Evolutionary conservation across 768 basidiomycete species (phyloP).

Genomic region (Glaciozyma antarctica): DNA sequence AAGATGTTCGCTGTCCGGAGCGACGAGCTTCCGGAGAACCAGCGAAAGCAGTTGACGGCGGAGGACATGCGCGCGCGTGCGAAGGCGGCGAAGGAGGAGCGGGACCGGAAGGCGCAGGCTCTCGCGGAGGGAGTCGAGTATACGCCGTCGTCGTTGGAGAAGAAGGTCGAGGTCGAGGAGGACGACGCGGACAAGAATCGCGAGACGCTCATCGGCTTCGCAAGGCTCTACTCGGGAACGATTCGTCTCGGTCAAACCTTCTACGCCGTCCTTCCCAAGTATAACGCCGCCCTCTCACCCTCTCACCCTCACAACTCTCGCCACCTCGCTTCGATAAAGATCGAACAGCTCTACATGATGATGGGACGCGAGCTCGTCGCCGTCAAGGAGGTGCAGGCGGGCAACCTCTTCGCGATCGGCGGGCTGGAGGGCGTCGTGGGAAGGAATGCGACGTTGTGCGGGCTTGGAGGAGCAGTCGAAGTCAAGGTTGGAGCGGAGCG

Average conservation of each 20-base stretch:
- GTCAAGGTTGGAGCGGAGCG: slow-evolving; percentile 34
- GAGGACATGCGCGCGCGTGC: slow-evolving; percentile 60
- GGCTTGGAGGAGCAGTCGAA: slow-evolving; percentile 34
- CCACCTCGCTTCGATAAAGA: slow-evolving; percentile 51
- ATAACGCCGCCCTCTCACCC: slow-evolving; percentile 54
- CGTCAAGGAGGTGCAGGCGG: slow-evolving; percentile 72
- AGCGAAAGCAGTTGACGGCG: slow-evolving; percentile 62
- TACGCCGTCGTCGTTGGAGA: neutral
- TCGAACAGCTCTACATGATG: slow-evolving; percentile 82
- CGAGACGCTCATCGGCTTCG: slow-evolving; percentile 82
- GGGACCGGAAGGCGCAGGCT: slow-evolving; percentile 35
- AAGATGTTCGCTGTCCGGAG: slow-evolving; percentile 93
- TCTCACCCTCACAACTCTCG: slow-evolving; percentile 59
- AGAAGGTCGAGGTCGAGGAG: slow-evolving; percentile 2
- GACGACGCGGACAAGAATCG: slow-evolving; percentile 21
- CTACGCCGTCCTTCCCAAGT: slow-evolving; percentile 78
- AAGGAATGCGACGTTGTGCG: slow-evolving; percentile 79
- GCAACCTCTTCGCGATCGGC: slow-evolving; percentile 86
- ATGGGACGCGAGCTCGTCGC: slow-evolving; percentile 92
- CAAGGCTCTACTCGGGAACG: slow-evolving; percentile 83
- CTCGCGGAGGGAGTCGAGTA: slow-evolving; percentile 16
- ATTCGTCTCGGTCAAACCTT: slow-evolving; percentile 56
- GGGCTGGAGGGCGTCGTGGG: slow-evolving; percentile 84
- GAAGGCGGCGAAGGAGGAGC: slow-evolving; percentile 44
- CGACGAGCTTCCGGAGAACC: slow-evolving; percentile 76